Percentiles rank a stretch among this genome's conserved stretches.
Evolutionary conservation across 192 early-diverging fungal species (phyloP).

Genomic region (Chytriomyces confervae): DNA sequence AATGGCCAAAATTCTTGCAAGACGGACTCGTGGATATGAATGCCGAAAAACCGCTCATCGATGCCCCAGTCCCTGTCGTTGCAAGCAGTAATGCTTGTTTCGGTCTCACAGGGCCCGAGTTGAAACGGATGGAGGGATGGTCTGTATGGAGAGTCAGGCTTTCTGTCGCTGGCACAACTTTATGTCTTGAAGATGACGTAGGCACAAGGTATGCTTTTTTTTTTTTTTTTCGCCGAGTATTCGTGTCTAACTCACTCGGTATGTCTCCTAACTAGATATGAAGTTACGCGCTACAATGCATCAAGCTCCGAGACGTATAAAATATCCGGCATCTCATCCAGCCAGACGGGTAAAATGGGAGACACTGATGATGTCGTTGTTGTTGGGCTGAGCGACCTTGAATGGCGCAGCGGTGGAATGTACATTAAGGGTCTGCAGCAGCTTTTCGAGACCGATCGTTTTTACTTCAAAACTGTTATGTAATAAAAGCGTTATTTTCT

Average conservation of each 20-base stretch:
- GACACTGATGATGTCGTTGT: background rate
- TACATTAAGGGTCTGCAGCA: constrained; percentile 21
- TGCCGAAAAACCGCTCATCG: background rate
- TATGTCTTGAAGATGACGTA: constrained; percentile 23
- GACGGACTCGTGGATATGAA: constrained; percentile 33
- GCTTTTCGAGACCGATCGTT: constrained; percentile 22
- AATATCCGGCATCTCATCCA: constrained; percentile 9
- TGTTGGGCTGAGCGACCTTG: constrained; percentile 13
- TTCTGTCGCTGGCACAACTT: constrained; percentile 21
- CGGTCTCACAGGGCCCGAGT: constrained; percentile 13
- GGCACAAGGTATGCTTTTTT: constrained; percentile 10
- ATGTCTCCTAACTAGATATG: constrained; percentile 28
- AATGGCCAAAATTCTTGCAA: constrained; percentile 48
- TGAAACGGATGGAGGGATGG: constrained; percentile 41
- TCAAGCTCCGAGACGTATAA: constrained; percentile 10
- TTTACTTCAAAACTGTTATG: constrained; percentile 8
- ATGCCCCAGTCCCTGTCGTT: constrained; percentile 4
- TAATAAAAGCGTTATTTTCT: too few relatives aligned
- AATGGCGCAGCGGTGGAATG: constrained; percentile 20
- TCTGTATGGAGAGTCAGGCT: constrained; percentile 41
- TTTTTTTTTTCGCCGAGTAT: background rate
- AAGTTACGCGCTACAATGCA: constrained; percentile 1
- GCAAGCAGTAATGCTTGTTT: background rate
- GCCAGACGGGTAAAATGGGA: background rate
- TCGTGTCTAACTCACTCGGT: background rate